Evolutionary conservation across 2,329 filamentous ascomycete species (phyloP).

Genomic region (Cadophora sp.): DNA sequence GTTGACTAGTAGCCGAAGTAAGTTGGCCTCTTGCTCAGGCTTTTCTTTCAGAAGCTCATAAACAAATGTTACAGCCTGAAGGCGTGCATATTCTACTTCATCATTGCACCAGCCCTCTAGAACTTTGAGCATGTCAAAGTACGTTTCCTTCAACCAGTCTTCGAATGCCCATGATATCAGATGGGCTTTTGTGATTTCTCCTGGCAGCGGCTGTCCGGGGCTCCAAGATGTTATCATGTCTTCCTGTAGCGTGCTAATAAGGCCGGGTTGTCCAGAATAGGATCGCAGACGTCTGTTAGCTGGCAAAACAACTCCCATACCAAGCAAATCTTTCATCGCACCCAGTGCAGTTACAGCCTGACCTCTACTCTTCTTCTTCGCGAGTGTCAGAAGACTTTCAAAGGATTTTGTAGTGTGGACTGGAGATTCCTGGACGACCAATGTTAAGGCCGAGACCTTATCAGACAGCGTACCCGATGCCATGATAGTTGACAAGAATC

Average conservation of each 20-base stretch:
- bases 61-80: slow-evolving; percentile 86
- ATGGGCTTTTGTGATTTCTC: slow-evolving; percentile 75
- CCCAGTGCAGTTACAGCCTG: slow-evolving; percentile 93
- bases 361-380: slow-evolving; percentile 91
- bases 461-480: slow-evolving; percentile 94
- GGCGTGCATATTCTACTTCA: slow-evolving; percentile 92
- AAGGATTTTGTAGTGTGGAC: slow-evolving; percentile 90
- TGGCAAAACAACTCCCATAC: slow-evolving; percentile 85
- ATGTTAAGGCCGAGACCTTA: slow-evolving; percentile 92
- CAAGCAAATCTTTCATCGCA: slow-evolving; percentile 92
- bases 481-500: slow-evolving; percentile 98
- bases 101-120: slow-evolving; percentile 94
- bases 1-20: slow-evolving; percentile 90
- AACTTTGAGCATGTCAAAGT: slow-evolving; percentile 91
- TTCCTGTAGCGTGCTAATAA: slow-evolving; percentile 74
- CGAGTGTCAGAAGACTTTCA: slow-evolving; percentile 80
- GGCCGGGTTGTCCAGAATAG: slow-evolving; percentile 80
- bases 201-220: slow-evolving; percentile 72
- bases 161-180: slow-evolving; percentile 91
- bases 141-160: slow-evolving; percentile 92
- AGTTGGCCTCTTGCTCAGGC: slow-evolving; percentile 94
- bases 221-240: slow-evolving; percentile 66
- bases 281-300: slow-evolving; percentile 79
- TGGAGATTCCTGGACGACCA: slow-evolving; percentile 95
- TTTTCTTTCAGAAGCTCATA: slow-evolving; percentile 93